Conservation (phyloP, 257 asterid genomes). For the Przewalskia tangutica region DNA sequence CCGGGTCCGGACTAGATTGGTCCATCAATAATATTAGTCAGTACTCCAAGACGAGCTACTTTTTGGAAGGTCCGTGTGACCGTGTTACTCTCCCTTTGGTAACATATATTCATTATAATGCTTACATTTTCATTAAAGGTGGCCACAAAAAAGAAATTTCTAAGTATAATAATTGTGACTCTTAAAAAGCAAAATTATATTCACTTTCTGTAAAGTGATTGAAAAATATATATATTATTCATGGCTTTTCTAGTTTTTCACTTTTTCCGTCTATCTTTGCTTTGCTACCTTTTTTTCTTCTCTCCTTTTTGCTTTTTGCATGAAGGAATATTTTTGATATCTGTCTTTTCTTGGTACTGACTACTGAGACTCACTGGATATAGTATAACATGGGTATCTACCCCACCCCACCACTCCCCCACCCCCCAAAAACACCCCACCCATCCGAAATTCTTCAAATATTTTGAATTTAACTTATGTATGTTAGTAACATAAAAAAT, state of each 20-base stretch:
- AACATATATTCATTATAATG: constrained; percentile 14
- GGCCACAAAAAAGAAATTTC: constrained; percentile 19
- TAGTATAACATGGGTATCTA: background rate
- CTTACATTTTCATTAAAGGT: constrained; percentile 41
- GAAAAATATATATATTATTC: constrained; percentile 25
- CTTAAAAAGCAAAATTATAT: constrained; percentile 25
- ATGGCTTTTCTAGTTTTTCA: background rate
- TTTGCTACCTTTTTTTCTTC: background rate
- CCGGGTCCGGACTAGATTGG: no score
- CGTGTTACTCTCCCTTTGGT: constrained; percentile 21
- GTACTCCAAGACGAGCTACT: constrained; percentile 21
- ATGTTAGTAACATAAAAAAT: no score
- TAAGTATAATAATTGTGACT: background rate
- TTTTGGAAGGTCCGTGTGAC: constrained; percentile 34
- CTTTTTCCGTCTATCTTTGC: background rate
- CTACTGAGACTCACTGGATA: background rate
- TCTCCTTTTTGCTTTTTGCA: constrained; percentile 20
- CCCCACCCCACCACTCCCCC: no score
- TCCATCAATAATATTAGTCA: no score
- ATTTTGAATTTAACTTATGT: no score
- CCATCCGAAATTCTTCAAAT: no score
- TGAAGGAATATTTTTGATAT: constrained; percentile 37
- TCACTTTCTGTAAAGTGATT: constrained; percentile 59
- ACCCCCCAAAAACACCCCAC: background rate
- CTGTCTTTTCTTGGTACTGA: constrained; percentile 34